These are phyloP conservation scores for Cardamine resedifolia DNA, from an alignment of 345 rosid species.

Conservation along the genomic window DNA sequence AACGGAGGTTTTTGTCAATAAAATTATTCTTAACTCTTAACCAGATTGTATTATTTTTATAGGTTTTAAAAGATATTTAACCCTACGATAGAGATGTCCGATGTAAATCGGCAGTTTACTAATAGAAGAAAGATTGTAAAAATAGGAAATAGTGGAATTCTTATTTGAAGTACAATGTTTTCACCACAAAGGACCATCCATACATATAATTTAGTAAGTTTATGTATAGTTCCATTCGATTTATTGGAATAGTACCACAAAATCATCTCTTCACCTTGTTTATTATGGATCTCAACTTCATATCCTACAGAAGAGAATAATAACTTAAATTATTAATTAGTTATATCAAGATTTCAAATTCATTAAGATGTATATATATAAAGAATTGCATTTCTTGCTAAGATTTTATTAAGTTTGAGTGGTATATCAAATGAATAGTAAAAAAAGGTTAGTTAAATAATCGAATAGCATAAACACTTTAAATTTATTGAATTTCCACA, in stretches of 20 bases:
- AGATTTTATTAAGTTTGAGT: neutral
- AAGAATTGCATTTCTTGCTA: neutral
- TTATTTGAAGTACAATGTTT: constrained; percentile 12
- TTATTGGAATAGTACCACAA: constrained; percentile 17
- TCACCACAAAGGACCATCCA: neutral
- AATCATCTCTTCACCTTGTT: neutral
- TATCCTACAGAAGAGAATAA: constrained; percentile 12
- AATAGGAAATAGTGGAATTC: neutral
- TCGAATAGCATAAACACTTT: neutral
- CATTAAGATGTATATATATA: neutral
- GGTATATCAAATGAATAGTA: neutral
- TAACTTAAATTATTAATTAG: neutral
- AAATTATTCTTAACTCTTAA: neutral
- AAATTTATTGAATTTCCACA: neutral
- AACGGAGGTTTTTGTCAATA: neutral
- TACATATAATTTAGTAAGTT: neutral
- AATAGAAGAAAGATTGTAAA: neutral
- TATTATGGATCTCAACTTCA: constrained; percentile 10
- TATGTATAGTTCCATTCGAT: constrained; percentile 2
- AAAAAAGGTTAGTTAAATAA: neutral
- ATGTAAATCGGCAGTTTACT: neutral
- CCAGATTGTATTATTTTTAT: neutral
- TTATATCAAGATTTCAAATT: neutral
- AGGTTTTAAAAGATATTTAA: neutral
- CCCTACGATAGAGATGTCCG: neutral